Conservation (phyloP, 2,329 filamentous ascomycete species). For the Dothistroma pini region DNA sequence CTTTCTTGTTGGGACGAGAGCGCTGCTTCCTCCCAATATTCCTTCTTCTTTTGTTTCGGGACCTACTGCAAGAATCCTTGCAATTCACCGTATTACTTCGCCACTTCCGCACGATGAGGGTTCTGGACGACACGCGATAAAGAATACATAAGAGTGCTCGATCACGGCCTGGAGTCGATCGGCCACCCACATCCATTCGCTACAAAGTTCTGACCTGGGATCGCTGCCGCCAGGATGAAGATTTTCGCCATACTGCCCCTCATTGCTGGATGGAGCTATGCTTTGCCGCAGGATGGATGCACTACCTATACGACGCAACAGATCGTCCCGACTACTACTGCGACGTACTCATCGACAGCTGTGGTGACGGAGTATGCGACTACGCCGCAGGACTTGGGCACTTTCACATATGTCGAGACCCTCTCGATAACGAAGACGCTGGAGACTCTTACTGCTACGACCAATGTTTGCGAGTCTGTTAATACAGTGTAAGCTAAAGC, state of each 20-base stretch:
- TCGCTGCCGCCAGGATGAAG: constrained; percentile 21
- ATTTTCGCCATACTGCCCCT: constrained; percentile 21
- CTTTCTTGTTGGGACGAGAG: neutral
- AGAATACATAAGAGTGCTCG: constrained; percentile 8
- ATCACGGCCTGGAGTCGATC: constrained; percentile 3
- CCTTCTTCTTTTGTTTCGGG: neutral
- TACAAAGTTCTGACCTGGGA: neutral
- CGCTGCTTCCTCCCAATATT: neutral
- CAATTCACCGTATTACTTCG: neutral
- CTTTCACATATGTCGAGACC: constrained; percentile 28
- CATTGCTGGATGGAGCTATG: constrained; percentile 23
- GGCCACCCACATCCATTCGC: neutral
- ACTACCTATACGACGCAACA: constrained; percentile 28
- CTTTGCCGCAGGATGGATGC: constrained; percentile 30
- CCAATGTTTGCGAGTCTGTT: constrained; percentile 23
- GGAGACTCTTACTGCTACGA: constrained; percentile 28
- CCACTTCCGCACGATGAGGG: neutral
- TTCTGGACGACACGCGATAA: constrained; percentile 2
- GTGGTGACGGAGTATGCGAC: constrained; percentile 26
- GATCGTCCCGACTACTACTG: constrained; percentile 31
- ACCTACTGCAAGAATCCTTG: neutral
- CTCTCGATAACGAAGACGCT: constrained; percentile 30
- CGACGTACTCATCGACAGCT: constrained; percentile 28
- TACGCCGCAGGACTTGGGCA: constrained; percentile 28
- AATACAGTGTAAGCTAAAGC: constrained; percentile 24